These are phyloP conservation scores for Ogataea glucozyma DNA, from an alignment of 805 yeast species.

Conservation along the genomic window DNA sequence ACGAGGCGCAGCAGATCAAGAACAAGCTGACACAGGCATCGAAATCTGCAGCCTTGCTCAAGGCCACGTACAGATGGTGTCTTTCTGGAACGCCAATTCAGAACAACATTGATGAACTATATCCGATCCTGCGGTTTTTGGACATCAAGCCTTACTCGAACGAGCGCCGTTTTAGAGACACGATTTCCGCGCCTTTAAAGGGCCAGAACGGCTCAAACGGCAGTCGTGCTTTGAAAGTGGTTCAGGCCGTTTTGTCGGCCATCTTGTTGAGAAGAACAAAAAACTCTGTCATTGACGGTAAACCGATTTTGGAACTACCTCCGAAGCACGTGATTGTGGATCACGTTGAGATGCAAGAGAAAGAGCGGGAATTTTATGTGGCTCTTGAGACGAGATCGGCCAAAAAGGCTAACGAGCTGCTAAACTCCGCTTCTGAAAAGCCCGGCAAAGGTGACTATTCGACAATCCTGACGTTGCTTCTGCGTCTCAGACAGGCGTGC, in stretches of 20 bases:
- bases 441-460: conserved; percentile 42
- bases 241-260: conserved; percentile 71
- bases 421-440: conserved; percentile 29
- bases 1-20: conserved; percentile 59
- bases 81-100: conserved; percentile 63
- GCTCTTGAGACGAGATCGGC: conserved; percentile 57
- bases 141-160: conserved; percentile 64
- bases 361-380: conserved; percentile 58
- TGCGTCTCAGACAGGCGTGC: conserved; percentile 85
- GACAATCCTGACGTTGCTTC: conserved; percentile 65
- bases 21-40: conserved; percentile 51
- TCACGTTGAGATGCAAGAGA: conserved; percentile 50
- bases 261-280: conserved; percentile 77
- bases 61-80: conserved; percentile 46
- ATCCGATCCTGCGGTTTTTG: conserved; percentile 52
- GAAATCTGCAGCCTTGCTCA: conserved; percentile 44
- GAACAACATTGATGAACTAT: conserved; percentile 54
- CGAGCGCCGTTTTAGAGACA: conserved; percentile 52
- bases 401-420: conserved; percentile 48
- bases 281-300: conserved; percentile 69
- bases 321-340: conserved; percentile 53
- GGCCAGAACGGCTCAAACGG: conserved; percentile 31
- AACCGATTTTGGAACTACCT: conserved; percentile 73
- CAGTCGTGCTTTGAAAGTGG: conserved; percentile 49
- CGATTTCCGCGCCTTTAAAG: conserved; percentile 58